These are phyloP conservation scores for Arthrobotrys iridis DNA, from an alignment of 2,329 filamentous ascomycete species.

Conservation along the genomic window DNA sequence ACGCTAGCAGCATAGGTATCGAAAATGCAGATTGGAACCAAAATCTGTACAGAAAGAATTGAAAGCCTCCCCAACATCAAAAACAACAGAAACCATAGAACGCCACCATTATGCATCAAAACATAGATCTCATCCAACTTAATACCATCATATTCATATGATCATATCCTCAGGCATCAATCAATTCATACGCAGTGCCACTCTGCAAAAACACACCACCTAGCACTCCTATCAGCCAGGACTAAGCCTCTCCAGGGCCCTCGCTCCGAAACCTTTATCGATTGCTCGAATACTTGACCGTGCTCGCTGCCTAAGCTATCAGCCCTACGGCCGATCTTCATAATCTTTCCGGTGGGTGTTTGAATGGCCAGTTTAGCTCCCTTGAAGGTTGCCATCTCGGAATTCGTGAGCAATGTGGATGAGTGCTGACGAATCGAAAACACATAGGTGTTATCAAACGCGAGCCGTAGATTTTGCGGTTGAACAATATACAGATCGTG, in stretches of 20 bases:
- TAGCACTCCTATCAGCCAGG: constrained; percentile 80
- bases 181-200: constrained; percentile 71
- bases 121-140: constrained; percentile 9
- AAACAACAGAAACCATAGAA: constrained; percentile 16
- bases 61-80: constrained; percentile 28
- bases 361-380: constrained; percentile 96
- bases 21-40: constrained; percentile 47
- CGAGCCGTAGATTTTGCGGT: constrained; percentile 87
- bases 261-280: constrained; percentile 86
- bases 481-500: constrained; percentile 98
- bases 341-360: constrained; percentile 91
- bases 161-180: constrained; percentile 8
- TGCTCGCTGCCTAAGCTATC: constrained; percentile 68
- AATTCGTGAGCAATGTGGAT: constrained; percentile 66
- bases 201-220: constrained; percentile 93
- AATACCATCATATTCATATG: constrained; percentile 21
- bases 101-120: constrained; percentile 18
- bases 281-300: constrained; percentile 80
- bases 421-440: constrained; percentile 95
- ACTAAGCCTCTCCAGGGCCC: constrained; percentile 84
- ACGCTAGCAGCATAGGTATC: constrained; percentile 58
- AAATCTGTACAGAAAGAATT: constrained; percentile 53
- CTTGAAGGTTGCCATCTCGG: constrained; percentile 66
- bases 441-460: constrained; percentile 96
- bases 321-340: constrained; percentile 83